Evolutionary conservation across 257 asterid species (phyloP), one percentile per base, ranked within the genome.

Genomic region (Ajuga chamaepitys): DNA sequence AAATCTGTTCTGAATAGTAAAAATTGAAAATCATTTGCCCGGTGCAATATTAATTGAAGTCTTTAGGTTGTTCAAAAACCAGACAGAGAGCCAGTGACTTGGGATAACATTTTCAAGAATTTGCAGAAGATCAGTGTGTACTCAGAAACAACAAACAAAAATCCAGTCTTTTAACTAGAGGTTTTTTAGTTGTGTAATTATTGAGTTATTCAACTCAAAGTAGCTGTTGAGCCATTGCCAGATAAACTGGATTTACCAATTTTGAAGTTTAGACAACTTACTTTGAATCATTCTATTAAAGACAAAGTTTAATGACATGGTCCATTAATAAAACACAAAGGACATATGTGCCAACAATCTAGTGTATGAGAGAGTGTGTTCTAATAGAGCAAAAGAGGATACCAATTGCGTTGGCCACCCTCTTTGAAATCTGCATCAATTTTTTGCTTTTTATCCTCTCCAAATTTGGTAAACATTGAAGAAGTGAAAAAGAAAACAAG

Each of bases 401-500:
- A 93, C 97, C 98, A 93, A 79, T 89, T 89, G 67, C 97, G 94
- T 60, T 93, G 98, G 62, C 98, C 98, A 46, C 98, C 98, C 79
- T 93, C 96, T 78, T 85, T 85, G 75, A 93, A 93, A 47, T 89
- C 96, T 5, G 95, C 91, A 48, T 93, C 98, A 21, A 89, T 75
- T 42, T 80, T 84, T 48, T 70, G 58, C 85, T 89, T 89, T 75
- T 62, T 78, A 38, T 89, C 94, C 84, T 84, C 96, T 62, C 98
- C 98, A 35, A 76, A 72, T 67, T 77, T 89, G 30, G 98, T 89
- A 57, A 89, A 73, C 84, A 85, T 79, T 8, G 98, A 93, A 32
- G 95, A 93, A 48, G 97, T 81, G 75, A 84, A 74, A 67, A 84
- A 89, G 87, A 93, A 93, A 42, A 67, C 83, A 44, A 93, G 83